A percentile compares a stretch with the other conserved stretches of the same genome.
Conservation (phyloP, 495 filamentous ascomycete species). For the Ascodesmis nigricans region DNA sequence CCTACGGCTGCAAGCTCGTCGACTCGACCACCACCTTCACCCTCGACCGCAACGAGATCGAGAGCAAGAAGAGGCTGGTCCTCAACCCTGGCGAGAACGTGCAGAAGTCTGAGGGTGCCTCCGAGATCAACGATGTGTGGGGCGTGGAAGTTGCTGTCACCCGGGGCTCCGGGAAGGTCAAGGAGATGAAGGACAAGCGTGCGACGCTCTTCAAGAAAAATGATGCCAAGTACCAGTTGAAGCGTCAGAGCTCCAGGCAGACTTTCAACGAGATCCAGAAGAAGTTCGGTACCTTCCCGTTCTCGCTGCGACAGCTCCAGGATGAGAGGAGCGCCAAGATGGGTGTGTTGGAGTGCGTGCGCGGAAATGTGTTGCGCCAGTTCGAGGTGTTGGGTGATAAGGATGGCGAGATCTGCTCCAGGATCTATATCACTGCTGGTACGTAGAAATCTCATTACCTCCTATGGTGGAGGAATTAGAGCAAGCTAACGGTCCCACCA, state of each 20-base stretch:
- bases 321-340: constrained; percentile 93
- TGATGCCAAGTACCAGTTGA: constrained; percentile 66
- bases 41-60: constrained; percentile 91
- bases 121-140: constrained; percentile 90
- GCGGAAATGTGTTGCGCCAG: constrained; percentile 68
- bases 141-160: constrained; percentile 89
- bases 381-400: constrained; percentile 92
- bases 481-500: neutral
- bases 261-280: constrained; percentile 78
- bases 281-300: constrained; percentile 95
- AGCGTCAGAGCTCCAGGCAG: constrained; percentile 76
- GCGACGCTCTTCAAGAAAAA: constrained; percentile 85
- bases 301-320: constrained; percentile 88
- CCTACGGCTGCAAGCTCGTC: constrained; percentile 77
- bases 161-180: constrained; percentile 80
- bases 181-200: constrained; percentile 54
- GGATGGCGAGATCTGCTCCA: constrained; percentile 58
- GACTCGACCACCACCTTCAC: constrained; percentile 95
- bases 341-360: constrained; percentile 85
- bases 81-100: constrained; percentile 57
- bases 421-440: constrained; percentile 82
- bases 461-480: constrained; percentile 6
- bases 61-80: constrained; percentile 96
- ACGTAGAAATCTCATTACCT: constrained; percentile 23
- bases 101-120: constrained; percentile 72